Base-by-base conservation (phyloP, 345 rosid species). In the Citrus glauca region DNA sequence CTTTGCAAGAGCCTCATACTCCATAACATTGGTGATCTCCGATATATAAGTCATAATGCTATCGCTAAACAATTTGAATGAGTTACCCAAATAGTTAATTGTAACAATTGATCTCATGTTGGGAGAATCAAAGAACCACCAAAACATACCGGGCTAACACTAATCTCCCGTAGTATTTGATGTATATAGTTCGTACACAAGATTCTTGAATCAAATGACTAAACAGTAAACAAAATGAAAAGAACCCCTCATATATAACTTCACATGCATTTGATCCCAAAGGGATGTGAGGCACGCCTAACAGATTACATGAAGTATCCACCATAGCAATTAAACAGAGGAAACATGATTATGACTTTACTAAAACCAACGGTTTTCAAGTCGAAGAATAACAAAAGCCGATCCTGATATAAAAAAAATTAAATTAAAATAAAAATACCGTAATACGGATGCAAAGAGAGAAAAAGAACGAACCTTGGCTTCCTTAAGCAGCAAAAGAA, bases 1-100 rank as follows among this genome's bases (percentile, higher is more conserved):
- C 86, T 89, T 95, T 10, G 99, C 99, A 72, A 95, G 89, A 79
- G 87, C 89, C 77, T 95, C 89, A 78, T 89, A 95, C 83, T 94
- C 99, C 84, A 82, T 84, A 48, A 92, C 99, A 82, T 95, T 95
- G 11, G 99, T 93, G 74, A 95, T 88, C 91, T 93, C 94, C 91
- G 85, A 90, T 83, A 83, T 77, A 6, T 6, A 53, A 53, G 57
- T 53, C 57, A 53, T 28, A 25, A 9, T 7, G 66, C 69, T 62
- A 42, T 48, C 68, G 56, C 48, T 22, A 37, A 50, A 42, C 55
- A 66, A 37, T 62, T 80, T 71, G 74, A 56, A 57, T 14, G 37
- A 17, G 2, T 24, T 61, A 35, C 5, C 25, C 32, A 61, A 48
- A 42, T 30, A 14, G 35, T 33, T 33, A 25, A 13, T 9, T 48